Evolutionary conservation across 208 protist species (phyloP), one percentile per base, ranked within the genome.

Genomic region (Trypanosoma platydactyli): DNA sequence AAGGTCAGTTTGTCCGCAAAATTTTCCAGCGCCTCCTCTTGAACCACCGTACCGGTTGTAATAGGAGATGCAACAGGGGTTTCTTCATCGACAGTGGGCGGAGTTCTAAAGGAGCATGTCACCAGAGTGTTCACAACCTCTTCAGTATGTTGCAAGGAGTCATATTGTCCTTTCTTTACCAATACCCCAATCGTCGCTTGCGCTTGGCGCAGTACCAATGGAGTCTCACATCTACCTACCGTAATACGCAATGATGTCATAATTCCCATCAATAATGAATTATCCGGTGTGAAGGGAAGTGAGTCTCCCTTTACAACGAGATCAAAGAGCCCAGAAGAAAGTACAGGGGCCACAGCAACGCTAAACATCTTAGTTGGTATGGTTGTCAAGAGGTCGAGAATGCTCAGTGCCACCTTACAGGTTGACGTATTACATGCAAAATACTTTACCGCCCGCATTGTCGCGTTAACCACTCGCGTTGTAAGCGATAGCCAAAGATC

Each of bases 91-190:
- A 44, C 29, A 44, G 13, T 38, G 7, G 30, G n/a, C n/a, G n/a
- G 27, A n/a, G 41, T 58, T 44, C 40, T 25, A 50, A 72, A 41
- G 29, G 57, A 29, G 42, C 49, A 72, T 20, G 29, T 27, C 29
- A 72, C 66, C 29, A 72, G 59, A 16, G 50, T 40, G 40, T 72
- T 52, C 30, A 72, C 41, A 72, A 72, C 20, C 25, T 41, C 41
- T 22, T 72, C 66, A 35, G 38, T 61, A 22, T 65, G 50, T 24
- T 30, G 11, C 25, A 65, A 41, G 45, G 41, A 22, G 41, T 65
- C 58, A 45, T 72, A 72, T 11, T 16, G 49, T 42, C 29, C 58
- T 16, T 52, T 0, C 51, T 35, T 72, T 40, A 72, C 57, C 12
- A 72, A 13, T 33, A 24, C 27, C 24, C 40, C 22, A 30, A 72